phyloP scores from a whole-genome alignment of 768 basidiomycete genomes.

The Russula foetens region DNA sequence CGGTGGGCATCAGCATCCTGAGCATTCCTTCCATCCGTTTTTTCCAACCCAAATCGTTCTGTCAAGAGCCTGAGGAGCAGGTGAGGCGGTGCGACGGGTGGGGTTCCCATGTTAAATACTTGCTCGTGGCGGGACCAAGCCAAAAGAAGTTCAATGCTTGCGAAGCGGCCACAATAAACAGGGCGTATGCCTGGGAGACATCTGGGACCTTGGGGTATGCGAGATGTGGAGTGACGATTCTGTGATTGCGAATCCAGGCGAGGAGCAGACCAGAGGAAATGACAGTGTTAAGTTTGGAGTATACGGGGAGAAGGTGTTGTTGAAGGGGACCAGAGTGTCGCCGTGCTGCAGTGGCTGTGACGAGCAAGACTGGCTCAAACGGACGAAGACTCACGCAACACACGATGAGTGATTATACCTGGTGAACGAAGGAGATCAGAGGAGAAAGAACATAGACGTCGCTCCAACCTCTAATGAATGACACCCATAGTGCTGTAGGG shows the following conservation, averaged over 20 bases:
- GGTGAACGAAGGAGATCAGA: conserved; percentile 14
- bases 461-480: conserved; percentile 53
- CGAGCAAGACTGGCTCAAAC: not conserved
- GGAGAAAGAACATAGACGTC: not conserved
- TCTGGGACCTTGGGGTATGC: conserved; percentile 43
- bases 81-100: not conserved
- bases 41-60: conserved; percentile 62
- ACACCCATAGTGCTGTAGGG: conserved; percentile 43
- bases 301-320: conserved; percentile 65
- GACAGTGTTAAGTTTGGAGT: conserved; percentile 54
- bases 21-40: conserved; percentile 60
- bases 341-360: conserved; percentile 37
- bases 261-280: conserved; percentile 48
- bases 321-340: conserved; percentile 69
- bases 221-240: conserved; percentile 42
- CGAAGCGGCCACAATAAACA: conserved; percentile 37
- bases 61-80: conserved; percentile 54
- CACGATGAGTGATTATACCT: conserved; percentile 55
- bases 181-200: conserved; percentile 56
- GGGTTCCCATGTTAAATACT: conserved; percentile 31
- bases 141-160: conserved; percentile 60
- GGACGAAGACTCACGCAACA: conserved; percentile 41
- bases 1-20: conserved; percentile 54
- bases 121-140: conserved; percentile 65
- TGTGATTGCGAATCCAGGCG: conserved; percentile 52